Conservation (phyloP, 2,329 filamentous ascomycete species). For the Cladosporium velox region DNA sequence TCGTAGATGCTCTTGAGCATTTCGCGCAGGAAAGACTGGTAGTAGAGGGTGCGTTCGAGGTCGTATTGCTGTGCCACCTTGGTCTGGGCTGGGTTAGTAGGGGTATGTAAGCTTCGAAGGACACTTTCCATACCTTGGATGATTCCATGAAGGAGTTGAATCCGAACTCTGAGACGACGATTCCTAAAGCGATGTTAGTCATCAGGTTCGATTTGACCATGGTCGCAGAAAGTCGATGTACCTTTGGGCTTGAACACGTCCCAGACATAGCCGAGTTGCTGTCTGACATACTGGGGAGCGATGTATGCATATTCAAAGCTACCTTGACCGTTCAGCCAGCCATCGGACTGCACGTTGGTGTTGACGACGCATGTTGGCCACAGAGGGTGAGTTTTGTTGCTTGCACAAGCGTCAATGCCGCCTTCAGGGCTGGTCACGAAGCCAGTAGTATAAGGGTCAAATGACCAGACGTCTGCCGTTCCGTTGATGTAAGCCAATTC, state of each 20-base stretch:
- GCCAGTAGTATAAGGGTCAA: background rate
- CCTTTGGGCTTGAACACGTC: conserved; percentile 24
- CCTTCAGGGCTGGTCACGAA: background rate
- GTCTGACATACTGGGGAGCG: conserved; percentile 24
- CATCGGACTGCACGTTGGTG: conserved; percentile 25
- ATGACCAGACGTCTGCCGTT: background rate
- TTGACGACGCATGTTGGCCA: background rate
- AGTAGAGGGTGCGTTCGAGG: conserved; percentile 50
- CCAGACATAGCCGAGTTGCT: conserved; percentile 24
- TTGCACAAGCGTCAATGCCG: background rate
- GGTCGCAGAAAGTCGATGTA: conserved; percentile 11
- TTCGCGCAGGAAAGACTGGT: conserved; percentile 55
- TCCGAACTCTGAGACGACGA: background rate
- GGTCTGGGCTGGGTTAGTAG: conserved; percentile 21
- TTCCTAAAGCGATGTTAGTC: background rate
- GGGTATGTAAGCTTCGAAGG: background rate
- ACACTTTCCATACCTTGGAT: background rate
- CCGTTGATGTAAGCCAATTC: conserved; percentile 35
- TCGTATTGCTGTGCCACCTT: conserved; percentile 20
- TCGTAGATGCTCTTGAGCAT: conserved; percentile 56
- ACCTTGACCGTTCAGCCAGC: conserved; percentile 31
- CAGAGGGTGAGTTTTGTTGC: background rate
- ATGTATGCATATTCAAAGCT: conserved; percentile 27
- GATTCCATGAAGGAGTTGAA: background rate
- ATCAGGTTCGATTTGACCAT: background rate